A percentile compares a stretch with the other conserved stretches of the same genome.
Conservation (phyloP, 2,329 filamentous ascomycete genomes). For the Mycosphaerelloides madeirae region DNA sequence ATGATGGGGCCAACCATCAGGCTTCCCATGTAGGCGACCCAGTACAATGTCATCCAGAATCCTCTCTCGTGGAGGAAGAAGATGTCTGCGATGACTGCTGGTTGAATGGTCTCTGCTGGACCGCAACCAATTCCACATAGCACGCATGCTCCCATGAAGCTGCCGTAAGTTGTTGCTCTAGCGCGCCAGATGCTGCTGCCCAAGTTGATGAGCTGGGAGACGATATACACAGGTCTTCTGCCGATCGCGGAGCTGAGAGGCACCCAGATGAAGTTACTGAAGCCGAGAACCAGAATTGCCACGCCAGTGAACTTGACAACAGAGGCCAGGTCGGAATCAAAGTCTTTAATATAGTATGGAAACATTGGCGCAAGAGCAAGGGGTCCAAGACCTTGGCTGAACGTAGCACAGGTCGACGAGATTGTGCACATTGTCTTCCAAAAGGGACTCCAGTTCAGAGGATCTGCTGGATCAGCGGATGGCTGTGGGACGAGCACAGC, state of each 20-base stretch:
- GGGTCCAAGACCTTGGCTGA: constrained; percentile 53
- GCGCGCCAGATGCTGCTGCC: constrained; percentile 56
- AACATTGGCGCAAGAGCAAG: constrained; percentile 57
- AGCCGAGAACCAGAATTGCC: constrained; percentile 54
- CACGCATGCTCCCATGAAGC: constrained; percentile 59
- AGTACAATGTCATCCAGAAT: constrained; percentile 59
- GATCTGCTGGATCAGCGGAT: constrained; percentile 36
- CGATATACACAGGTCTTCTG: constrained; percentile 50
- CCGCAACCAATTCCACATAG: constrained; percentile 61
- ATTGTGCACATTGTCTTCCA: constrained; percentile 50
- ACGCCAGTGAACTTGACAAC: constrained; percentile 53
- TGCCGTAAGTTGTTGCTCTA: constrained; percentile 52
- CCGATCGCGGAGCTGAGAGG: constrained; percentile 54
- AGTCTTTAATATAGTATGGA: constrained; percentile 52
- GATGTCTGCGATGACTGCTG: constrained; percentile 59
- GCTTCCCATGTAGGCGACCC: constrained; percentile 58
- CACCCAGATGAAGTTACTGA: constrained; percentile 58
- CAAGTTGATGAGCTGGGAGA: constrained; percentile 50
- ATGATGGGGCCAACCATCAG: constrained; percentile 57
- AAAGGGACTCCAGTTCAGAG: constrained; percentile 44
- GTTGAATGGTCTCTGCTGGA: constrained; percentile 59
- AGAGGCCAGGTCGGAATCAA: constrained; percentile 37
- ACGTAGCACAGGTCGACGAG: constrained; percentile 44
- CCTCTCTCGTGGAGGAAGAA: constrained; percentile 60
- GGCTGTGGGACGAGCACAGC: constrained; percentile 50